Conservation (phyloP, 2,329 filamentous ascomycete genomes). For the Cladosporium cucumerinum region DNA sequence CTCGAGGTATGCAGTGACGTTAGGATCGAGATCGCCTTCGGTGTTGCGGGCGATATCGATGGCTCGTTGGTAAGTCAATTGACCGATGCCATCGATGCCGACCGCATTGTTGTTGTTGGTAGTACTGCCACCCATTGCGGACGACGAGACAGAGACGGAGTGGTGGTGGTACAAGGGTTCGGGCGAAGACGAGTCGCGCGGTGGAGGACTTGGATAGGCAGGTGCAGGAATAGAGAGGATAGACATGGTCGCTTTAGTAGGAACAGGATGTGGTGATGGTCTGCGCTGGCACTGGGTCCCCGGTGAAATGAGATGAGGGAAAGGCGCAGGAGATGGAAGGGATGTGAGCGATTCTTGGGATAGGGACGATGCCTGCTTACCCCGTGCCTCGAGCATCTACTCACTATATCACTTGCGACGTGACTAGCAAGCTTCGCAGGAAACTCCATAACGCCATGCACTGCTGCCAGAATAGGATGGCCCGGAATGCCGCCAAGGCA, state of each 20-base stretch:
- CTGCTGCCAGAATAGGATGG: constrained; percentile 10
- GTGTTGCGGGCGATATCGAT: constrained; percentile 74
- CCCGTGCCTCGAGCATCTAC: constrained; percentile 16
- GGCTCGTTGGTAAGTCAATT: constrained; percentile 59
- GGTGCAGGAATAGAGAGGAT: constrained; percentile 21
- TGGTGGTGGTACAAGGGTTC: constrained; percentile 16
- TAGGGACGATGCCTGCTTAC: constrained; percentile 16
- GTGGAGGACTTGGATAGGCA: constrained; percentile 29
- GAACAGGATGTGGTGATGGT: constrained; percentile 12
- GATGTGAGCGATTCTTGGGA: constrained; percentile 14
- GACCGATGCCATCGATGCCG: constrained; percentile 35
- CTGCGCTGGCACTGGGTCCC: constrained; percentile 15
- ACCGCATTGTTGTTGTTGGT: constrained; percentile 32
- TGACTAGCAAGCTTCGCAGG: constrained; percentile 16
- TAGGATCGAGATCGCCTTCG: constrained; percentile 63
- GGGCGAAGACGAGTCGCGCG: constrained; percentile 22
- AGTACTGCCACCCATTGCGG: constrained; percentile 39
- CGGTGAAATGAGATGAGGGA: constrained; percentile 8
- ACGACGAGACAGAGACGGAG: constrained; percentile 13
- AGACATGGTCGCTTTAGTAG: constrained; percentile 13
- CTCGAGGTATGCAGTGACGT: constrained; percentile 64
- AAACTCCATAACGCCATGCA: constrained; percentile 7
- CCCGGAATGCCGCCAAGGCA: constrained; percentile 12
- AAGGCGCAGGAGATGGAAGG: constrained; percentile 12
- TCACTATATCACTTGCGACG: constrained; percentile 17